Conservation (phyloP, 495 filamentous ascomycete species). For the Aspergillus haitiensis region DNA sequence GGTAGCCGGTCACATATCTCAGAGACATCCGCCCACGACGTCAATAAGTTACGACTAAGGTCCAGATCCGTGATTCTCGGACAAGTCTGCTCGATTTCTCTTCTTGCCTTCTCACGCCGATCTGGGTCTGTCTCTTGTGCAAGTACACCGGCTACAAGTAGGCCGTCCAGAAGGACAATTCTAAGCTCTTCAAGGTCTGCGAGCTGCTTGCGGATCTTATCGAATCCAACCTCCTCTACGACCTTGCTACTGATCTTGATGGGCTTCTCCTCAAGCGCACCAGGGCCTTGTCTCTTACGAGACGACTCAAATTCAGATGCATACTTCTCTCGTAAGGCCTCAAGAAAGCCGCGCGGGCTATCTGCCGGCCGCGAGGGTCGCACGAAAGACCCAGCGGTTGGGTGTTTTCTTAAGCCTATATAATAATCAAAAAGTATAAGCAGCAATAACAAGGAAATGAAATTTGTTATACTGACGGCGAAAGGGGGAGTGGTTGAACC, state of each 20-base stretch:
- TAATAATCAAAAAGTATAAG: slow-evolving; percentile 14
- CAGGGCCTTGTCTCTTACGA: slow-evolving; percentile 21
- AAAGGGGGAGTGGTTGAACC: not conserved
- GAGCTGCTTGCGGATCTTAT: slow-evolving; percentile 80
- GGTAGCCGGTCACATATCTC: slow-evolving; percentile 60
- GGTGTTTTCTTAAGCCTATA: slow-evolving; percentile 62
- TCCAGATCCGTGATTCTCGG: slow-evolving; percentile 78
- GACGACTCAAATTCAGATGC: slow-evolving; percentile 53
- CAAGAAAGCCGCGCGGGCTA: slow-evolving; percentile 65
- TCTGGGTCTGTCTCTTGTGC: slow-evolving; percentile 36
- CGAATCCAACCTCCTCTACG: slow-evolving; percentile 93
- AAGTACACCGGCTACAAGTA: slow-evolving; percentile 54
- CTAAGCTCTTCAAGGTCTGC: slow-evolving; percentile 74
- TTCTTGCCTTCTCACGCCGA: slow-evolving; percentile 23
- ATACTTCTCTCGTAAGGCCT: slow-evolving; percentile 83
- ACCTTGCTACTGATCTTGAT: slow-evolving; percentile 82
- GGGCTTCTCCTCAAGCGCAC: slow-evolving; percentile 35
- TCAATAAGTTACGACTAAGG: slow-evolving; percentile 80
- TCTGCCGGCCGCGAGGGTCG: slow-evolving; percentile 73
- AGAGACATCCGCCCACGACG: slow-evolving; percentile 60
- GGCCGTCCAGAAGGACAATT: slow-evolving; percentile 78
- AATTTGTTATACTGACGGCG: not conserved
- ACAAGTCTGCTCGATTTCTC: slow-evolving; percentile 40
- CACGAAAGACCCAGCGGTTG: slow-evolving; percentile 81
- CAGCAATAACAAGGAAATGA: not conserved